A percentile compares a stretch with the other conserved stretches of the same genome.
Conservation (phyloP, 768 basidiomycete species). For the Boletus vermiculosoides region DNA sequence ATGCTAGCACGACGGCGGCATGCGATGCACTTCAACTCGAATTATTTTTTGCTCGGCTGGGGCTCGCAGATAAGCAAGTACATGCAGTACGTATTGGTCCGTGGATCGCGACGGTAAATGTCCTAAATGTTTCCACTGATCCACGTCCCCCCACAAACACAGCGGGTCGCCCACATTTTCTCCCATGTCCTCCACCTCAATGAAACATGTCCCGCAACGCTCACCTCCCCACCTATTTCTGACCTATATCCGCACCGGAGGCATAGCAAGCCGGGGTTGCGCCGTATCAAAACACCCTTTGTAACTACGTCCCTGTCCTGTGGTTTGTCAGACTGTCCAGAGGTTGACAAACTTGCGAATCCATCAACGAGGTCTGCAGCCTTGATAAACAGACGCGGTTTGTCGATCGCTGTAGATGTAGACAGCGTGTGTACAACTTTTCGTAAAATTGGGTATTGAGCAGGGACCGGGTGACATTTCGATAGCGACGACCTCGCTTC, state of each 20-base stretch:
- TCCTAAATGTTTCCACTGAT: constrained; percentile 18
- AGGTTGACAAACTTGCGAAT: constrained; percentile 41
- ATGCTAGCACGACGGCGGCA: neutral
- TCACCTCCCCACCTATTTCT: constrained; percentile 38
- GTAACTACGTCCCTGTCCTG: constrained; percentile 59
- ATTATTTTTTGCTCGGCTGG: neutral
- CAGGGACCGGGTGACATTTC: constrained; percentile 54
- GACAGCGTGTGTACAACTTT: constrained; percentile 47
- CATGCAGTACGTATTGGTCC: too few relatives aligned
- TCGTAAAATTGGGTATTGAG: constrained; percentile 43
- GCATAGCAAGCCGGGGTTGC: constrained; percentile 44
- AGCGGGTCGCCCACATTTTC: constrained; percentile 54
- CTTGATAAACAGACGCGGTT: constrained; percentile 69
- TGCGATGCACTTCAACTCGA: neutral
- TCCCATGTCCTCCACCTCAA: constrained; percentile 63
- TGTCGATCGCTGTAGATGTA: constrained; percentile 53
- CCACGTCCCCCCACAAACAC: constrained; percentile 76
- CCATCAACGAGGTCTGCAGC: constrained; percentile 70
- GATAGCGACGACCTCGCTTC: constrained; percentile 53
- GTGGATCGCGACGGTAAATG: neutral
- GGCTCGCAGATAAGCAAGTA: neutral
- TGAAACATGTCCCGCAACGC: constrained; percentile 33
- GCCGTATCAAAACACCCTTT: constrained; percentile 50
- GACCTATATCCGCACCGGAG: constrained; percentile 64
- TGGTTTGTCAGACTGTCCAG: constrained; percentile 39